These are phyloP conservation scores for Endocalyx cinctus DNA, from an alignment of 2,329 filamentous ascomycete genomes.

Conservation along the genomic window DNA sequence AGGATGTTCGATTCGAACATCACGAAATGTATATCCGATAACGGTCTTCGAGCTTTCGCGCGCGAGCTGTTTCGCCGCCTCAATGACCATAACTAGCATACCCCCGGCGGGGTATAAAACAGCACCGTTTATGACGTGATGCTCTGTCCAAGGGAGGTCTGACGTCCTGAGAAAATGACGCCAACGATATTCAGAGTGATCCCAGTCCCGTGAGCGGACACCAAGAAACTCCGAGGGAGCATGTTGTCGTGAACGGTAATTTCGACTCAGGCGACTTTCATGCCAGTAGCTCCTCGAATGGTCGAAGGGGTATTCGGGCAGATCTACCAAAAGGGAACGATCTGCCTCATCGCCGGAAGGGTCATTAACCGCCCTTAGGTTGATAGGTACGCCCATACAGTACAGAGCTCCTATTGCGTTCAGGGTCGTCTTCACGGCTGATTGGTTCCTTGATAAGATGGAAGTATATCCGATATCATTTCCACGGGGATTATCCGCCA, in stretches of 20 bases:
- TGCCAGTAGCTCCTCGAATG: slow-evolving; percentile 2
- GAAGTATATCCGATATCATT: slow-evolving; percentile 7
- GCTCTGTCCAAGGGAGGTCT: slow-evolving; percentile 9
- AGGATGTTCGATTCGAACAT: slow-evolving; percentile 6
- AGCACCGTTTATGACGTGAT: neutral
- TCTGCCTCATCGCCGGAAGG: neutral
- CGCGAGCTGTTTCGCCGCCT: slow-evolving; percentile 16
- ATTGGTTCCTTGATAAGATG: slow-evolving; percentile 2
- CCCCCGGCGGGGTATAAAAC: neutral
- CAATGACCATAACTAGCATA: slow-evolving; percentile 21
- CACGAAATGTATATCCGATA: slow-evolving; percentile 4
- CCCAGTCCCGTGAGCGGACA: slow-evolving; percentile 13
- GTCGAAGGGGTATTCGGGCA: slow-evolving; percentile 5
- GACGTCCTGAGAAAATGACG: slow-evolving; percentile 14
- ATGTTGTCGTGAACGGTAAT: slow-evolving; percentile 12
- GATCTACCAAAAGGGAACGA: slow-evolving; percentile 13
- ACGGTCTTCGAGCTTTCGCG: neutral
- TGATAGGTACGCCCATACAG: slow-evolving; percentile 2
- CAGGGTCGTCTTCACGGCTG: slow-evolving; percentile 4
- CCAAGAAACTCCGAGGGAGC: slow-evolving; percentile 21
- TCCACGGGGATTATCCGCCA: slow-evolving; percentile 4
- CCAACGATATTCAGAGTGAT: slow-evolving; percentile 21
- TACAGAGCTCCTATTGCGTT: slow-evolving; percentile 4
- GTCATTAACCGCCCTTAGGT: slow-evolving; percentile 10
- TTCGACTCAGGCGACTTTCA: slow-evolving; percentile 3